Evolutionary conservation across 225 moss, liverwort and hornwort species (phyloP).

Genomic region (Sphagnum tenellum): DNA sequence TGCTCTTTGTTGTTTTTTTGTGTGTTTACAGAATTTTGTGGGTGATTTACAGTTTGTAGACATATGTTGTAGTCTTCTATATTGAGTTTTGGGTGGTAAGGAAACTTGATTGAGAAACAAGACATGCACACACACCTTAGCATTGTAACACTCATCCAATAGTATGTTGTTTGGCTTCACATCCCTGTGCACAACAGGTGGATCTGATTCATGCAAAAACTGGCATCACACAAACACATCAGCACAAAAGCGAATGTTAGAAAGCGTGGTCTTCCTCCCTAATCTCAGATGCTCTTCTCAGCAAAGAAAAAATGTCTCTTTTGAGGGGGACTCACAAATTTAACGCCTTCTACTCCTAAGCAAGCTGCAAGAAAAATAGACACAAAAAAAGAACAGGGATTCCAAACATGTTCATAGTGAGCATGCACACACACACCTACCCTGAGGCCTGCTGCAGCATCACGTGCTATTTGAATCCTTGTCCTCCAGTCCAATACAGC

Average conservation of each 20-base stretch:
- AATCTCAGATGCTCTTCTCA: too few species aligned
- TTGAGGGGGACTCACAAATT: too few species aligned
- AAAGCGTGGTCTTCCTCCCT: too few species aligned
- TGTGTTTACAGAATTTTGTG: too few species aligned
- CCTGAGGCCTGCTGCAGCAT: conserved; percentile 14
- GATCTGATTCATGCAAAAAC: conserved; percentile 14
- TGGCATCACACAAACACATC: neutral
- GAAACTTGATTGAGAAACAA: neutral
- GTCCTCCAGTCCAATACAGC: conserved; percentile 16
- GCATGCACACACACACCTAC: neutral
- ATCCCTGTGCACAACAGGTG: conserved; percentile 19
- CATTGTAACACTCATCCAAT: conserved; percentile 15
- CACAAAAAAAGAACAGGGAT: neutral
- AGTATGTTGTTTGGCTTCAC: conserved; percentile 23
- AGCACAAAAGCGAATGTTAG: too few species aligned
- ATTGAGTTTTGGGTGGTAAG: too few species aligned
- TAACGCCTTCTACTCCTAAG: too few species aligned
- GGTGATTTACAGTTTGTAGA: too few species aligned
- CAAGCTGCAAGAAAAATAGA: too few species aligned
- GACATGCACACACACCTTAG: conserved; percentile 7
- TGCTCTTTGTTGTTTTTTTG: too few species aligned
- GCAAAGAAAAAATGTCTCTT: too few species aligned
- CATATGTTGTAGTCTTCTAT: too few species aligned
- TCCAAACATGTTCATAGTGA: neutral
- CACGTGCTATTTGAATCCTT: conserved; percentile 14